phyloP scores from a whole-genome alignment of 2,329 filamentous ascomycete species.

The Fusarium sp. region DNA sequence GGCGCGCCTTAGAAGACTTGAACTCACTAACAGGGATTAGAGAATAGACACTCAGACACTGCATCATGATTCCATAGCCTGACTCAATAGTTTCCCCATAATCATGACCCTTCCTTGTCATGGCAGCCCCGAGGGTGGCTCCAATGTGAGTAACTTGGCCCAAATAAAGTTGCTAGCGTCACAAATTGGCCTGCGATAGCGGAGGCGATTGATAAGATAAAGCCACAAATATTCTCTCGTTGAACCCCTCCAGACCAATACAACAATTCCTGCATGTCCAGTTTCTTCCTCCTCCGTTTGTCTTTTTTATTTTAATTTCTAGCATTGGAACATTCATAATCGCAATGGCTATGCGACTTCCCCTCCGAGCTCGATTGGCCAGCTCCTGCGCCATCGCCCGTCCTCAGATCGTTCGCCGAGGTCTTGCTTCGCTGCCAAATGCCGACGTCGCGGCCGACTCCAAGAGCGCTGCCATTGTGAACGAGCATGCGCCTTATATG shows the following conservation, averaged over 20 bases:
- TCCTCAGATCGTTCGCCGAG: slow-evolving; percentile 48
- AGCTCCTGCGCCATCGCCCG: slow-evolving; percentile 38
- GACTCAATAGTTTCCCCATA: slow-evolving; percentile 21
- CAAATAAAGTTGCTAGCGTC: slow-evolving; percentile 27
- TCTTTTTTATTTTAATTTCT: not conserved
- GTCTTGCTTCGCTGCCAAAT: slow-evolving; percentile 63
- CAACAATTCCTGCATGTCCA: slow-evolving; percentile 2
- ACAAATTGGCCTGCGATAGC: slow-evolving; percentile 42
- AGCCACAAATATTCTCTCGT: slow-evolving; percentile 41
- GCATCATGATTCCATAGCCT: slow-evolving; percentile 11
- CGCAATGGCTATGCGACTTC: slow-evolving; percentile 56
- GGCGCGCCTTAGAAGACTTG: not conserved
- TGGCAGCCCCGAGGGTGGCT: slow-evolving; percentile 20
- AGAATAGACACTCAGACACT: not conserved
- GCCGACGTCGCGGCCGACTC: slow-evolving; percentile 81
- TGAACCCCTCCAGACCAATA: slow-evolving; percentile 22
- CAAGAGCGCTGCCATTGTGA: slow-evolving; percentile 77
- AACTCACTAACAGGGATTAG: not conserved
- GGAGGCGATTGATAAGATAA: slow-evolving; percentile 48
- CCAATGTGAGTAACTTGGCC: slow-evolving; percentile 10
- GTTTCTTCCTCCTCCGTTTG: not conserved
- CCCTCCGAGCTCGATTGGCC: slow-evolving; percentile 55
- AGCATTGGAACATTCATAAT: not conserved
- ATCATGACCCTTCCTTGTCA: not conserved
- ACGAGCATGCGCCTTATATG: slow-evolving; percentile 87